Conservation (phyloP, 805 yeast species). For the Starmera quercuum region DNA sequence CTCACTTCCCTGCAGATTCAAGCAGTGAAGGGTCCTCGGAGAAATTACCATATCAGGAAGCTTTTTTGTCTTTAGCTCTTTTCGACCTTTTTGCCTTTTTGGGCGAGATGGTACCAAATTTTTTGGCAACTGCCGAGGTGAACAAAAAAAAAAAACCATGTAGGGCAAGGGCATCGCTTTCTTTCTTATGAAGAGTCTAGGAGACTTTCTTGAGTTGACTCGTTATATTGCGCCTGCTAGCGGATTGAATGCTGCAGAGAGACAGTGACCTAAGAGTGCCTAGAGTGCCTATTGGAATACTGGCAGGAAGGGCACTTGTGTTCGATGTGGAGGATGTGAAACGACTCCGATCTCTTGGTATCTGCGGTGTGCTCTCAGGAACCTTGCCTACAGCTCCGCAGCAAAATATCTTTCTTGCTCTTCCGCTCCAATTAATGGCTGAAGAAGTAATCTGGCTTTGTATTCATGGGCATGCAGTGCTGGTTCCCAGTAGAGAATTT, state of each 20-base stretch:
- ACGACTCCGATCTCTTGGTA: slow-evolving; percentile 49
- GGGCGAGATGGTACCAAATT: no score
- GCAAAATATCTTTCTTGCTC: slow-evolving; percentile 79
- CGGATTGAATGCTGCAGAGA: background rate
- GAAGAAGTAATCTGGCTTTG: slow-evolving; percentile 73
- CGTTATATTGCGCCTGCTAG: background rate
- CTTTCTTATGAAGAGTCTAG: no score
- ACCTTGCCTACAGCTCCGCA: slow-evolving; percentile 89
- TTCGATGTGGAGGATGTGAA: slow-evolving; percentile 51
- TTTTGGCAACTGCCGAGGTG: no score
- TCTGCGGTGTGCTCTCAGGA: slow-evolving; percentile 75
- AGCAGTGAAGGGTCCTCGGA: no score
- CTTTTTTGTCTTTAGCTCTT: no score
- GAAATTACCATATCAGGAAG: no score
- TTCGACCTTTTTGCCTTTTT: no score
- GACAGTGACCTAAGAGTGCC: background rate
- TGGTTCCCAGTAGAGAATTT: slow-evolving; percentile 34
- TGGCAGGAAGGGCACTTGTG: slow-evolving; percentile 42
- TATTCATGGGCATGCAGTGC: slow-evolving; percentile 29
- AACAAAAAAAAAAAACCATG: no score
- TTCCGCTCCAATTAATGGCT: slow-evolving; percentile 66
- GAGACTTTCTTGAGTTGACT: background rate
- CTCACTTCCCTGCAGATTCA: no score
- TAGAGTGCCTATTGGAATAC: slow-evolving; percentile 11
- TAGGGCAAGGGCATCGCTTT: no score